A percentile compares a stretch with the other conserved stretches of the same genome.
These are phyloP conservation scores for Rhodotorula sp. DNA, from an alignment of 1,284 basidiomycete genomes.

Conservation along the genomic window DNA sequence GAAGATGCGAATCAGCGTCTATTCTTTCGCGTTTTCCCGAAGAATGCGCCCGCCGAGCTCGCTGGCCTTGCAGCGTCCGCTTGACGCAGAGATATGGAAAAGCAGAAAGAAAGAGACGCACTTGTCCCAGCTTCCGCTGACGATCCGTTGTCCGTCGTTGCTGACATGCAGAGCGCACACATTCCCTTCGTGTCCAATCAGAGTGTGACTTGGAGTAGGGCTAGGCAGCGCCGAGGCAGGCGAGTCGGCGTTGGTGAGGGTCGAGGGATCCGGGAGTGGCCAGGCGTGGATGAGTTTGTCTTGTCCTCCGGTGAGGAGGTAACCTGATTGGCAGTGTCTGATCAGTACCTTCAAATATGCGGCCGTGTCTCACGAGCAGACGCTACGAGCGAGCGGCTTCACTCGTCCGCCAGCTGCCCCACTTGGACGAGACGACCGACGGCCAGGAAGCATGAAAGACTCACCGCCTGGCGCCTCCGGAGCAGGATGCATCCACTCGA, in stretches of 20 bases:
- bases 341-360: too few species aligned
- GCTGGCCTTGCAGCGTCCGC: too few species aligned
- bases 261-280: slow-evolving; percentile 56
- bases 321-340: too few species aligned
- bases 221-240: slow-evolving; percentile 4
- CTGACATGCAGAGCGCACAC: slow-evolving; percentile 80
- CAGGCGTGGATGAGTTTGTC: slow-evolving; percentile 81
- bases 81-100: too few species aligned
- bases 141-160: slow-evolving; percentile 69
- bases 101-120: slow-evolving; percentile 52
- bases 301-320: slow-evolving; percentile 77
- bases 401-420: neutral
- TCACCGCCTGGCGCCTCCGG: slow-evolving; percentile 47
- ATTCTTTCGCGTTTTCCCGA: neutral
- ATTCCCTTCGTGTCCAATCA: slow-evolving; percentile 80
- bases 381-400: neutral
- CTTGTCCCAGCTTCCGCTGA: slow-evolving; percentile 98
- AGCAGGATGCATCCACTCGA: slow-evolving; percentile 65
- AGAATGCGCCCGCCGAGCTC: too few species aligned
- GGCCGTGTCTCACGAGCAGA: too few species aligned
- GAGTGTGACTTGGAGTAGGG: slow-evolving; percentile 41
- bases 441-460: neutral
- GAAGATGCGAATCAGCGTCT: neutral
- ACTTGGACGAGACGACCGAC: neutral
- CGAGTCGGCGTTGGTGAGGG: neutral